Evolutionary conservation across 176 grass and related monocot genomes (phyloP).

Genomic region (Carex cristatella): DNA sequence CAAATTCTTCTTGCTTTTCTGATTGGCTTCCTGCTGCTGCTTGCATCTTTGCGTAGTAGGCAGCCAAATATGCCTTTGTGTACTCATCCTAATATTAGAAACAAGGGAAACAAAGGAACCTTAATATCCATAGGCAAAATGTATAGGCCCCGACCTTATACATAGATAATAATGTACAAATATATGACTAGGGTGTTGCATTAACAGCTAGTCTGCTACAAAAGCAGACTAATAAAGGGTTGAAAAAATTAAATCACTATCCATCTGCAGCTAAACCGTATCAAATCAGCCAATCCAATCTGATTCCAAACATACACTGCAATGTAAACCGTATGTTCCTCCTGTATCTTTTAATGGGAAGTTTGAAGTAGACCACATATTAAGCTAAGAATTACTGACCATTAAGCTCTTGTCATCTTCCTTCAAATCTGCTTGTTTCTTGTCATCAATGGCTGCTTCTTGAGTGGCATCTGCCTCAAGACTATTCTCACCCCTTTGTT

Average conservation of each 20-base stretch:
- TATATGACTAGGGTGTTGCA: neutral
- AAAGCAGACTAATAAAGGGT: neutral
- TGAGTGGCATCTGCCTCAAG: slow-evolving; percentile 26
- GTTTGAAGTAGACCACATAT: neutral
- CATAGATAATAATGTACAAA: neutral
- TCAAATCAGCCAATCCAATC: neutral
- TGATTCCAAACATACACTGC: neutral
- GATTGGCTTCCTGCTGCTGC: slow-evolving; percentile 38
- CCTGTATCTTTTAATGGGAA: slow-evolving; percentile 1
- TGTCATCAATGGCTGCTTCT: slow-evolving; percentile 36
- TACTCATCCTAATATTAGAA: slow-evolving; percentile 66
- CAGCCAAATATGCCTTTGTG: slow-evolving; percentile 80
- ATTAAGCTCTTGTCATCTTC: slow-evolving; percentile 61
- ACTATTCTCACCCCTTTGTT: slow-evolving; percentile 74
- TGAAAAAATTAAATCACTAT: neutral
- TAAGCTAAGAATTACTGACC: slow-evolving; percentile 29
- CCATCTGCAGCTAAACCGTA: neutral
- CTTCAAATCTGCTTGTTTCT: slow-evolving; percentile 51
- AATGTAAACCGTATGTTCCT: neutral
- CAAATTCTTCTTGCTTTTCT: slow-evolving; percentile 40
- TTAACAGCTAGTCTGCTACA: neutral
- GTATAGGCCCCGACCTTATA: neutral
- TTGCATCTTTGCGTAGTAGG: slow-evolving; percentile 49
- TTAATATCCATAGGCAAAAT: neutral
- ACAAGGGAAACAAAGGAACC: neutral